phyloP scores from a whole-genome alignment of 148 eudicot species.

The Oxyria digyna region DNA sequence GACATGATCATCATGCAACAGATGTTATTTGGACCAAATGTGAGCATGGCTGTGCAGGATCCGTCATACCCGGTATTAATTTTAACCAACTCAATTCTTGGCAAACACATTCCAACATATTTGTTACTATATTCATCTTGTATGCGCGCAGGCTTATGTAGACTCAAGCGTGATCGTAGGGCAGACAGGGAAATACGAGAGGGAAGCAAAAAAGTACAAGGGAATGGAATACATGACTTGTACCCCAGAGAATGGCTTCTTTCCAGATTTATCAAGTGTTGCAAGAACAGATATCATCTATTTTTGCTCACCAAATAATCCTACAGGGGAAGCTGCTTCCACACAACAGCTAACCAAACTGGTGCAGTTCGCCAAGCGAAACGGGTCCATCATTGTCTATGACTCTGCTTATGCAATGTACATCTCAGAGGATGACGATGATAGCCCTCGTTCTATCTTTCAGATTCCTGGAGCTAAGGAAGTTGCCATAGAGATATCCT shows the following conservation, averaged over 20 bases:
- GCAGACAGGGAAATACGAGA: slow-evolving; percentile 61
- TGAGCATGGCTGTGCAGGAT: slow-evolving; percentile 80
- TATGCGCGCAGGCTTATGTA: slow-evolving; percentile 59
- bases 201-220: slow-evolving; percentile 53
- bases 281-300: slow-evolving; percentile 72
- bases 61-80: slow-evolving; percentile 86
- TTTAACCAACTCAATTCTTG: no score
- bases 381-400: slow-evolving; percentile 82
- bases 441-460: slow-evolving; percentile 69
- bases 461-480: slow-evolving; percentile 93
- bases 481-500: slow-evolving; percentile 84
- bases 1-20: no score
- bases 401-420: slow-evolving; percentile 97
- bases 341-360: slow-evolving; percentile 65
- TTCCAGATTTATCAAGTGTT: slow-evolving; percentile 69
- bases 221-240: slow-evolving; percentile 92
- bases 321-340: slow-evolving; percentile 89
- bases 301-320: slow-evolving; percentile 97
- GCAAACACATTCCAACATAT: no score
- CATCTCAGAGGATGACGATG: slow-evolving; percentile 74
- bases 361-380: slow-evolving; percentile 76
- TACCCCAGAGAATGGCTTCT: slow-evolving; percentile 84
- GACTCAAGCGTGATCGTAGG: slow-evolving; percentile 93
- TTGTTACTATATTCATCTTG: no score
- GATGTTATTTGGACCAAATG: slow-evolving; percentile 78